These are phyloP conservation scores for Volvox reticuliferus DNA, from an alignment of 139 green algal genomes.

Conservation along the genomic window DNA sequence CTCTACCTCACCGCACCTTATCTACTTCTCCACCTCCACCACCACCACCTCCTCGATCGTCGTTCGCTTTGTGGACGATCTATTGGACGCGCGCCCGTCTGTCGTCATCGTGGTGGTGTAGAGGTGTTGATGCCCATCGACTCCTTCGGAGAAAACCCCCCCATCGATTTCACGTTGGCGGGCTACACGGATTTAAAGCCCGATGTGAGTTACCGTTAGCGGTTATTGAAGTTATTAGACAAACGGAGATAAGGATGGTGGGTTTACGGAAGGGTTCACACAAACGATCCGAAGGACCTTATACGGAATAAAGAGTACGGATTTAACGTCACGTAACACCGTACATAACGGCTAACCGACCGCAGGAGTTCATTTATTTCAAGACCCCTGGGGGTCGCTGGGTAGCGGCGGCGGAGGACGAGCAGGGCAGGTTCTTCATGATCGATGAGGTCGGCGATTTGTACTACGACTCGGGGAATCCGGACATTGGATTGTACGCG, in stretches of 20 bases:
- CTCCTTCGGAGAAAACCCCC: conserved; percentile 25
- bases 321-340: too few relatives aligned
- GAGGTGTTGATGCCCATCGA: conserved; percentile 37
- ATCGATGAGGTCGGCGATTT: conserved; percentile 74
- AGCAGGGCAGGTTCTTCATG: conserved; percentile 66
- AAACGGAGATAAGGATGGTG: too few relatives aligned
- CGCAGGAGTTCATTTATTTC: conserved; percentile 67
- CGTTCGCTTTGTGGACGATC: too few relatives aligned
- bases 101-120: not conserved
- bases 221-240: too few relatives aligned
- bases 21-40: too few relatives aligned
- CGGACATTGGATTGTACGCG: conserved; percentile 67
- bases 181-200: conserved; percentile 39
- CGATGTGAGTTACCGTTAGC: not conserved
- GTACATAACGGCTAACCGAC: too few relatives aligned
- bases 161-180: conserved; percentile 42
- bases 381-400: conserved; percentile 63
- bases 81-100: too few relatives aligned
- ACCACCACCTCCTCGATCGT: too few relatives aligned
- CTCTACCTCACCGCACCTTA: too few relatives aligned
- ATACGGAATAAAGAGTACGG: too few relatives aligned
- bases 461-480: conserved; percentile 74
- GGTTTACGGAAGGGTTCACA: too few relatives aligned
- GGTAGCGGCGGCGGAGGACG: conserved; percentile 64
- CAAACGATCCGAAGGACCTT: too few relatives aligned